These are phyloP conservation scores for Cymbidium sinense DNA, from an alignment of 106 monocot genomes.

Conservation along the genomic window DNA sequence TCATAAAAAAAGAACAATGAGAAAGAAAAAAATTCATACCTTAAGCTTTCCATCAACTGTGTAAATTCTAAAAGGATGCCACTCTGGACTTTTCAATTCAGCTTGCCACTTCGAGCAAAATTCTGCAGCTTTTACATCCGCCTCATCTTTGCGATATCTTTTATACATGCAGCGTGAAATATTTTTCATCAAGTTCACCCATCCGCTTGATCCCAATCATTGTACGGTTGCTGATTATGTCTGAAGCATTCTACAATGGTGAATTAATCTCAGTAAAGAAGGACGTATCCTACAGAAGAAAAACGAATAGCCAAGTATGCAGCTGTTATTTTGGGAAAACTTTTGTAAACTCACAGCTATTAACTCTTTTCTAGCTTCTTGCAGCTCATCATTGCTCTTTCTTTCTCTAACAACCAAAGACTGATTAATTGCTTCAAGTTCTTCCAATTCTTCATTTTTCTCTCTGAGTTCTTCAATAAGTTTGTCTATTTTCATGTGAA, in stretches of 20 bases:
- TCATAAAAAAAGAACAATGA: not conserved
- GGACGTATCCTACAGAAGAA: not conserved
- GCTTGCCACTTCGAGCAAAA: slow-evolving; percentile 44
- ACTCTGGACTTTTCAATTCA: slow-evolving; percentile 38
- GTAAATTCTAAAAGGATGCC: slow-evolving; percentile 47
- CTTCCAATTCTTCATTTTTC: slow-evolving; percentile 74
- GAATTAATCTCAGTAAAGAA: not conserved
- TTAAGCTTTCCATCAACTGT: slow-evolving; percentile 25
- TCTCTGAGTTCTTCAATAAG: slow-evolving; percentile 51
- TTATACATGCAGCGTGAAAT: slow-evolving; percentile 27
- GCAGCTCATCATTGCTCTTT: slow-evolving; percentile 71
- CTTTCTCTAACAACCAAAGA: slow-evolving; percentile 52
- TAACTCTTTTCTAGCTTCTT: slow-evolving; percentile 63
- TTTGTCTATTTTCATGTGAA: slow-evolving; percentile 45
- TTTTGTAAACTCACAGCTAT: slow-evolving; percentile 18
- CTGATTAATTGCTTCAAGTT: slow-evolving; percentile 48
- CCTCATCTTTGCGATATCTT: slow-evolving; percentile 23
- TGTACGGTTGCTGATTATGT: slow-evolving; percentile 4
- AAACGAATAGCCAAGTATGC: not conserved
- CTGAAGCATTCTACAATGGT: slow-evolving; percentile 21
- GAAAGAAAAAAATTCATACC: slow-evolving; percentile 19
- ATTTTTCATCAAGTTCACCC: slow-evolving; percentile 40
- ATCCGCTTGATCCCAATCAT: slow-evolving; percentile 42
- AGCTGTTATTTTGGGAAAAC: not conserved
- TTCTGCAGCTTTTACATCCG: slow-evolving; percentile 27